Base-by-base conservation (phyloP, 2,329 filamentous ascomycete genomes). In the Venturia asperata region DNA sequence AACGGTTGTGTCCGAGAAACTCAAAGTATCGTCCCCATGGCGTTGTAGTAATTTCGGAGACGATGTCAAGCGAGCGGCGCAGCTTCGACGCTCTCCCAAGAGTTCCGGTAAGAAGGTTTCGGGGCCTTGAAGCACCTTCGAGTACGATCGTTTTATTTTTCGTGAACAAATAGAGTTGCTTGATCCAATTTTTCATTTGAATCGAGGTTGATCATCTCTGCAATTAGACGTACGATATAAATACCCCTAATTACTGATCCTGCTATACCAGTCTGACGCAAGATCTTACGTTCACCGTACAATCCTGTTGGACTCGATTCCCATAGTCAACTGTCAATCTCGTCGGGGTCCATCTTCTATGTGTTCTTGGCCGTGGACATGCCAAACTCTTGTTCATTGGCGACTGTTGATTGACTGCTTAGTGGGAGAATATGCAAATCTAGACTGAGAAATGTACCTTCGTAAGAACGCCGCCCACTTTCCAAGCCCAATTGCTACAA, bases 361-460 rank as follows among this genome's bases (percentile, higher is more conserved):
- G 11, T 10, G 5, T 27, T 52, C 21, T 15, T 27, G 47, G 47
- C 47, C 47, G 15, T 27, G 21, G 27, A 21, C n/a, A 27, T 27
- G 21, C 47, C 4, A 30, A 52, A 0, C 21, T 58, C 52, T 10
- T 15, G 1, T 58, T 37, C 27, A 30, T 34, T 34, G 52, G 52
- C 30, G 52, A 58, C 52, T 58, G 30, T 58, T 37, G 5, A 37
- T 3, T 56, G 15, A 37, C 27, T 58, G 52, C 52, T 58, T 58
- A 58, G 52, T 58, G 17, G 52, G 19, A 24, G n/a, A 5, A 58
- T 11, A 7, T 58, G 30, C 52, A 34, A 34, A 37, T 37, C 52
- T 37, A 37, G 52, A 58, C 9, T 58, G 13, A n/a, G 30, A 37
- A 34, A 37, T n/a, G 15, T 58, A 58, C 52, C 52, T 58, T 55